Evolutionary conservation across 225 moss, liverwort and hornwort genomes (phyloP).

Genomic region (Bryum argenteum): DNA sequence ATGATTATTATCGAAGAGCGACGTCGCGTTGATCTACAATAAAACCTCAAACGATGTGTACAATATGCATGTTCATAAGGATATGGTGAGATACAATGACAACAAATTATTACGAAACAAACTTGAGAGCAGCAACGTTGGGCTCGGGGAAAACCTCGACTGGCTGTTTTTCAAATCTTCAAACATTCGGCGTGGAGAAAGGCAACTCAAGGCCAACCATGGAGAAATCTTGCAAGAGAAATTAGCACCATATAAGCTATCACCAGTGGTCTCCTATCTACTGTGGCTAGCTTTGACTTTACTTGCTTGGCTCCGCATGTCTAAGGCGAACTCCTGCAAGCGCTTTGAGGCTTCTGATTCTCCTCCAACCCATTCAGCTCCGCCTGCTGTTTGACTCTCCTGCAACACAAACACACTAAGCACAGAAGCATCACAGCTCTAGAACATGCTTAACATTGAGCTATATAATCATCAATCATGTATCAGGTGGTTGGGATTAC

Average conservation of each 20-base stretch:
- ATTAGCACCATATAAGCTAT: conserved; percentile 90
- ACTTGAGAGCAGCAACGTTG: conserved; percentile 6
- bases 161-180: conserved; percentile 78
- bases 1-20: not conserved
- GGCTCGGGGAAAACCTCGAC: conserved; percentile 48
- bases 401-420: conserved; percentile 42
- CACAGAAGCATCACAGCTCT: conserved; percentile 19
- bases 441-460: not conserved
- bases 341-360: conserved; percentile 88
- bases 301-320: conserved; percentile 46
- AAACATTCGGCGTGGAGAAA: conserved; percentile 96
- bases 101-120: not conserved
- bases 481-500: not conserved
- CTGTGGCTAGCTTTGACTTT: conserved; percentile 45
- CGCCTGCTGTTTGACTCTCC: conserved; percentile 72
- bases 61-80: not conserved
- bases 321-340: conserved; percentile 70
- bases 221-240: conserved; percentile 99
- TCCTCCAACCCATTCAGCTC: conserved; percentile 78
- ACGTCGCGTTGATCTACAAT: conserved; percentile 8
- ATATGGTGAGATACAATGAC: not conserved
- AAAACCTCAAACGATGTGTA: conserved; percentile 11
- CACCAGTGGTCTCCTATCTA: conserved; percentile 55
- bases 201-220: conserved; percentile 98
- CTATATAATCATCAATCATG: conserved; percentile 1